Conservation (phyloP, 164 flowering plant genomes). For the Vitis cinerea region DNA sequence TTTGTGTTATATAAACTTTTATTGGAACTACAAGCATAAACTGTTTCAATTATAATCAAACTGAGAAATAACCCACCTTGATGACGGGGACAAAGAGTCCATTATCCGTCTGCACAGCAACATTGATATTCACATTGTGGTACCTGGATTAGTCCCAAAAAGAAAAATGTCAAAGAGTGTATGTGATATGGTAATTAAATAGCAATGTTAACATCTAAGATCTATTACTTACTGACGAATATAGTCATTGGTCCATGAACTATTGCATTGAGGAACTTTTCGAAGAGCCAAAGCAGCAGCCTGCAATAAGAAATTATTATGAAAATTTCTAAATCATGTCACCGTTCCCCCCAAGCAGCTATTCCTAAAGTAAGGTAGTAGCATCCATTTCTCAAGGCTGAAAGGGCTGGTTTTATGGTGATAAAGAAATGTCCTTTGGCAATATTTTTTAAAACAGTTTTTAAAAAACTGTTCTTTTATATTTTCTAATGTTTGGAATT, state of each 20-base stretch:
- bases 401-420: too few relatives aligned
- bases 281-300: constrained; percentile 95
- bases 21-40: neutral
- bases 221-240: constrained; percentile 79
- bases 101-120: constrained; percentile 95
- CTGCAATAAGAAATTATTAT: constrained; percentile 29
- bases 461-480: too few relatives aligned
- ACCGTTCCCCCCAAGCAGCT: too few relatives aligned
- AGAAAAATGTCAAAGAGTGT: neutral
- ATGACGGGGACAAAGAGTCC: constrained; percentile 91
- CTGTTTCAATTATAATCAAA: neutral
- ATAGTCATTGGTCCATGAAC: constrained; percentile 93
- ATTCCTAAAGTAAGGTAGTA: too few relatives aligned
- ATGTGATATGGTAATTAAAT: neutral
- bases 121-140: constrained; percentile 78
- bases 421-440: too few relatives aligned
- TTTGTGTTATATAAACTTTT: neutral
- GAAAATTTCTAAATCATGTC: too few relatives aligned
- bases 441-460: too few relatives aligned
- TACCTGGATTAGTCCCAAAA: constrained; percentile 42
- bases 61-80: constrained; percentile 43
- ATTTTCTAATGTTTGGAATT: too few relatives aligned
- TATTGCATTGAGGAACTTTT: constrained; percentile 93
- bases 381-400: too few relatives aligned
- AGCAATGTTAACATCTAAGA: neutral